Evolutionary conservation across 441 rosid genomes (phyloP).

Genomic region (Pelargonium myrrhifolium): DNA sequence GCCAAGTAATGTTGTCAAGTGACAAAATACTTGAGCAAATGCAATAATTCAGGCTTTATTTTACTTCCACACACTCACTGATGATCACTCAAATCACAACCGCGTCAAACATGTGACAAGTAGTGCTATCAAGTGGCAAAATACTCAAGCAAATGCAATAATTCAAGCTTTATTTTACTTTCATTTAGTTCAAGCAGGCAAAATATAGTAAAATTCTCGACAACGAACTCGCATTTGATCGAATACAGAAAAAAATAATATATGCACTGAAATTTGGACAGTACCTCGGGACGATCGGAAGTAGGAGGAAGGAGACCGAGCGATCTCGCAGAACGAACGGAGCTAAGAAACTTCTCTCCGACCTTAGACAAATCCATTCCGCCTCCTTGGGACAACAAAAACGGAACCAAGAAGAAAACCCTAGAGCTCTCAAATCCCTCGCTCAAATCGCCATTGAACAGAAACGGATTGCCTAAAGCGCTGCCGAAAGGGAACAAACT

Average conservation of each 20-base stretch:
- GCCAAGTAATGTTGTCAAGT: too few species aligned
- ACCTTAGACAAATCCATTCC: slow-evolving; percentile 93
- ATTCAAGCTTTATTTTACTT: not conserved
- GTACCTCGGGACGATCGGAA: slow-evolving; percentile 87
- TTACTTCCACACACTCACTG: not conserved
- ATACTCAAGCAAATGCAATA: not conserved
- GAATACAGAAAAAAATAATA: slow-evolving; percentile 22
- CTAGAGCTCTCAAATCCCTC: slow-evolving; percentile 71
- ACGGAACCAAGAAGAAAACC: slow-evolving; percentile 66
- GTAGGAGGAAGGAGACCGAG: slow-evolving; percentile 73
- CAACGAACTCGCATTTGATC: too few species aligned
- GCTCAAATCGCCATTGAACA: slow-evolving; percentile 65
- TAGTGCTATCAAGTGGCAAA: not conserved
- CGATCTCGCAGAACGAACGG: slow-evolving; percentile 82
- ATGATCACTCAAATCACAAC: too few species aligned
- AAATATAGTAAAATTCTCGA: too few species aligned
- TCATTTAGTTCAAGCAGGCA: not conserved
- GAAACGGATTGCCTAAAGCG: slow-evolving; percentile 53
- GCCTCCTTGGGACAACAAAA: slow-evolving; percentile 59
- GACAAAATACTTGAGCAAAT: not conserved
- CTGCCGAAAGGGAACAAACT: slow-evolving; percentile 63
- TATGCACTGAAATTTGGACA: slow-evolving; percentile 10
- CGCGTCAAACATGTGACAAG: not conserved
- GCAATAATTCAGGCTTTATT: not conserved
- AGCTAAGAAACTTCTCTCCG: slow-evolving; percentile 82